Base-by-base conservation (phyloP, 73 alveolate species). In the Effrenium voratum region DNA sequence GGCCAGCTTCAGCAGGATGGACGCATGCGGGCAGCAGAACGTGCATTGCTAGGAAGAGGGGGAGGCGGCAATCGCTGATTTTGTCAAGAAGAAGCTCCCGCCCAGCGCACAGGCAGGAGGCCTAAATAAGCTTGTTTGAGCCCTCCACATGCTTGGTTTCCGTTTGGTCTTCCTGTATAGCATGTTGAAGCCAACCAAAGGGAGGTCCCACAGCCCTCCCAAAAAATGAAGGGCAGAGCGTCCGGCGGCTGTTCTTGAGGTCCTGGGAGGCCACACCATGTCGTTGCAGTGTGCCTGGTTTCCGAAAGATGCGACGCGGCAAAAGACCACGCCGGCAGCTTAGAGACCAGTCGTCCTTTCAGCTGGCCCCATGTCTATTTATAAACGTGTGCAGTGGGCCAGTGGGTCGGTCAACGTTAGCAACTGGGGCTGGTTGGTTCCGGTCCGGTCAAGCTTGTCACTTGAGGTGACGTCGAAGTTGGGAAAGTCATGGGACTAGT, bases 241-340 rank as follows among this genome's bases (percentile, higher is more conserved):
- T n/a, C n/a, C n/a, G n/a, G n/a, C n/a, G n/a, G n/a, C n/a, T n/a
- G n/a, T n/a, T n/a, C n/a, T n/a, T n/a, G n/a, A 81, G 91, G 91
- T 81, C 73, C 49, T 81, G 73, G 91, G 91, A 32, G 91, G 91
- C 72, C 28, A 72, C 73, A 81, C 91, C 12, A 81, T 81, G 91
- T 81, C 91, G 40, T 72, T 81, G 36, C 91, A 81, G 47, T 81
- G 91, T 59, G 91, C 91, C 49, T 81, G 91, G 91, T 81, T 81
- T 32, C 91, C 91, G 44, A 47, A 81, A 47, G 49, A 49, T 49
- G 73, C 34, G 5, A 16, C 79, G 16, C 43, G 79, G 8, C 38
- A 43, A 15, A 43, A 77, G 30, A 77, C 88, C 32, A 44, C 88
- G 88, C 66, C 45, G 45, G 88, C 66, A 77, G 13, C 34, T 63